phyloP scores from a whole-genome alignment of 2,329 filamentous ascomycete genomes.

The Alternaria rosae region DNA sequence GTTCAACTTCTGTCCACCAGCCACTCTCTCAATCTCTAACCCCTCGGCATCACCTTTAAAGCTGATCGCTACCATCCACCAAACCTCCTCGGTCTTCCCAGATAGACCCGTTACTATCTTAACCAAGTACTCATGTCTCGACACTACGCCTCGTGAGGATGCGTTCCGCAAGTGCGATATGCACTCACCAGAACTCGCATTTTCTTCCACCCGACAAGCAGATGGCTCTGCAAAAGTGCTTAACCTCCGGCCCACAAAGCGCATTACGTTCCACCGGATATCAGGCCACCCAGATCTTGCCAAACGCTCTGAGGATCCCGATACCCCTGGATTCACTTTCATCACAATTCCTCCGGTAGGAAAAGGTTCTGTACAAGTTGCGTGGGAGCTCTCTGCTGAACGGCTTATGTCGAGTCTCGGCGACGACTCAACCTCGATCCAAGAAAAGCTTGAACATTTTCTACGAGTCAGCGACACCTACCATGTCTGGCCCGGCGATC shows the following conservation, averaged over 20 bases:
- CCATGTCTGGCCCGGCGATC: conserved; percentile 11
- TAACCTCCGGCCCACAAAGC: conserved; percentile 13
- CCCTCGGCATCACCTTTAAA: conserved; percentile 15
- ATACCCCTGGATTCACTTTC: conserved; percentile 18
- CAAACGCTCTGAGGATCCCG: conserved; percentile 14
- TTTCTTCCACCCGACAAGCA: conserved; percentile 12
- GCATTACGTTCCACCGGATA: conserved; percentile 12
- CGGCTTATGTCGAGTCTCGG: conserved; percentile 13
- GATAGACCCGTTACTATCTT: conserved; percentile 17
- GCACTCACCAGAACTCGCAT: conserved; percentile 13
- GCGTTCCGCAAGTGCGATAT: conserved; percentile 15
- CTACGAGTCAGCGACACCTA: conserved; percentile 16
- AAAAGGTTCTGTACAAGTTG: conserved; percentile 14
- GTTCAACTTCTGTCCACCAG: conserved; percentile 13
- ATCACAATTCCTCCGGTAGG: conserved; percentile 15
- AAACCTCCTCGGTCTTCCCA: conserved; percentile 14
- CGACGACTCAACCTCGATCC: conserved; percentile 10
- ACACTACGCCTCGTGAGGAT: conserved; percentile 16
- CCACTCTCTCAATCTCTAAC: conserved; percentile 16
- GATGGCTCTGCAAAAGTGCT: conserved; percentile 17
- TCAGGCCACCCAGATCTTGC: conserved; percentile 15
- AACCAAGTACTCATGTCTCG: conserved; percentile 19
- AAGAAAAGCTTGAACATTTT: conserved; percentile 18
- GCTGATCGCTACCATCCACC: conserved; percentile 17
- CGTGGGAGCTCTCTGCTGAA: conserved; percentile 13